Conservation (phyloP, 2,329 filamentous ascomycete genomes). For the Aspergillus melleus region DNA sequence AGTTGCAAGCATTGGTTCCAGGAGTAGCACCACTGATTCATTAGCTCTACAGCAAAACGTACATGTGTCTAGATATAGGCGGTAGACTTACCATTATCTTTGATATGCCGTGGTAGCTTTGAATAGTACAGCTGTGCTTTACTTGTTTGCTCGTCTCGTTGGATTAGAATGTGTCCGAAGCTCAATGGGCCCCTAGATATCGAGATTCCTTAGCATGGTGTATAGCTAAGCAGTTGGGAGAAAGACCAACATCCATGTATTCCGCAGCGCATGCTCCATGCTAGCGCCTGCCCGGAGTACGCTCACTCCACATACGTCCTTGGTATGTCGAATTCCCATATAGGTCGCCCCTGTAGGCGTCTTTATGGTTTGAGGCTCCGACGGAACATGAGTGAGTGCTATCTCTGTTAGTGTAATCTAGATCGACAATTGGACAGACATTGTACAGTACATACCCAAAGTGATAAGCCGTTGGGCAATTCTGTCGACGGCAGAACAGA, state of each 20-base stretch:
- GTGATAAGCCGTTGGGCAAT: constrained; percentile 11
- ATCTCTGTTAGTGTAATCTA: not conserved
- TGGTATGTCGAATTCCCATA: constrained; percentile 12
- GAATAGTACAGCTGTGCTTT: constrained; percentile 30
- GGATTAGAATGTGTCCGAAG: constrained; percentile 36
- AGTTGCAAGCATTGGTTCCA: constrained; percentile 23
- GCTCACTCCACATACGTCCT: constrained; percentile 32
- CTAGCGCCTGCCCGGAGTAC: constrained; percentile 35
- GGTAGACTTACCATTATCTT: constrained; percentile 18
- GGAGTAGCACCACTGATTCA: constrained; percentile 14
- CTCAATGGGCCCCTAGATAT: constrained; percentile 24
- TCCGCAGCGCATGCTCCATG: constrained; percentile 31
- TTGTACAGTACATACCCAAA: constrained; percentile 13
- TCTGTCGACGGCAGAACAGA: constrained; percentile 13
- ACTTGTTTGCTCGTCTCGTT: constrained; percentile 33
- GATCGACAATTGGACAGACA: not conserved
- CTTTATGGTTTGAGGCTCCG: constrained; percentile 6
- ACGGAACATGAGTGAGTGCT: constrained; percentile 21
- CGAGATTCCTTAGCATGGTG: not conserved
- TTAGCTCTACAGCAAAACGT: not conserved
- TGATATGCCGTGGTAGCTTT: constrained; percentile 28
- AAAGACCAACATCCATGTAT: constrained; percentile 24
- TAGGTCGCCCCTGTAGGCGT: constrained; percentile 17
- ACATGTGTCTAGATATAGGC: too few species aligned
- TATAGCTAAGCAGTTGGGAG: not conserved